Conservation (phyloP, 2,329 filamentous ascomycete genomes). For the Conoideocrella luteorostrata region DNA sequence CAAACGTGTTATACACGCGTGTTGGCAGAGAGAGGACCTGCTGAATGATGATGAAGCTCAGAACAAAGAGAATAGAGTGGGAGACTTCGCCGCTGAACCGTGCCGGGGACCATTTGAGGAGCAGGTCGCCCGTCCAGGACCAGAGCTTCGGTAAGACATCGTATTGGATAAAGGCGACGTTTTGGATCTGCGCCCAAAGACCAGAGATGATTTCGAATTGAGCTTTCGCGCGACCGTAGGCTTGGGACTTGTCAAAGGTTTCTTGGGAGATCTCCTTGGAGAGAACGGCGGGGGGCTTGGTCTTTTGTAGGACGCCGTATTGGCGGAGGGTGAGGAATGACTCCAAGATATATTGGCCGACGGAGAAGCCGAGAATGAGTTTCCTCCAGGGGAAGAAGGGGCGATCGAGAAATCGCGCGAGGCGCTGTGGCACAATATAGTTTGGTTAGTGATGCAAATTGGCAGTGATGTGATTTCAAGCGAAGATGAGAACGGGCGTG, state of each 20-base stretch:
- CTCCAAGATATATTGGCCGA: conserved; percentile 88
- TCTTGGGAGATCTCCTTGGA: conserved; percentile 81
- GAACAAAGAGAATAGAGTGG: conserved; percentile 87
- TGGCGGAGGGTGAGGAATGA: conserved; percentile 84
- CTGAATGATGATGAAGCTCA: conserved; percentile 77
- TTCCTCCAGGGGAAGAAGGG: conserved; percentile 96
- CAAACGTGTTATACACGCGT: conserved; percentile 88
- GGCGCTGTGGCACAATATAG: conserved; percentile 41
- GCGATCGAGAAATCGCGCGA: conserved; percentile 81
- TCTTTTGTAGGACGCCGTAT: conserved; percentile 77
- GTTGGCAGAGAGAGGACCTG: conserved; percentile 73
- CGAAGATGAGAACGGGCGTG: too few species aligned
- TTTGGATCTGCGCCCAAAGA: conserved; percentile 82
- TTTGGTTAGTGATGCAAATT: neutral
- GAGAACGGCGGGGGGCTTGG: conserved; percentile 76
- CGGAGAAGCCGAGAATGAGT: conserved; percentile 87
- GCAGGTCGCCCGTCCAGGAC: conserved; percentile 68
- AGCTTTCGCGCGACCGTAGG: conserved; percentile 92
- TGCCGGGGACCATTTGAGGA: conserved; percentile 67
- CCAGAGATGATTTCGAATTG: conserved; percentile 77
- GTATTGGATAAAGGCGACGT: conserved; percentile 81
- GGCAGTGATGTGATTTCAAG: neutral
- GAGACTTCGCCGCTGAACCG: conserved; percentile 87
- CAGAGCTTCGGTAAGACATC: conserved; percentile 89
- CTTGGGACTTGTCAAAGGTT: conserved; percentile 92